Evolutionary conservation across 2,329 filamentous ascomycete species (phyloP), one percentile per base, ranked within the genome.

Genomic region (Fusarium pseudoanthophilum): DNA sequence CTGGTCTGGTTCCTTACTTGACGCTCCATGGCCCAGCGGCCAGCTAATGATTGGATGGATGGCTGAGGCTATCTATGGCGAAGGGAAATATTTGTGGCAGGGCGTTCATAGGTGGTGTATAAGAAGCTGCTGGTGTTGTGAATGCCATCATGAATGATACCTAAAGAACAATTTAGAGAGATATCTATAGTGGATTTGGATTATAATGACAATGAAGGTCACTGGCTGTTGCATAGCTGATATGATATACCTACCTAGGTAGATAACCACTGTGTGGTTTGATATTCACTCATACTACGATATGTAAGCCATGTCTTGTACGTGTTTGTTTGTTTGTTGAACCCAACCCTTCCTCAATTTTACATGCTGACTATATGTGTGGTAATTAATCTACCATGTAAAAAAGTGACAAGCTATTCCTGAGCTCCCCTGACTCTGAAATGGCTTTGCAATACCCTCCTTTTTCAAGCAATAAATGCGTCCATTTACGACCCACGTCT

Each of bases 91-190:
- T 62, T 60, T 67, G 61, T 62, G 73, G 72, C 65, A 64, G 64
- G 72, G 72, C 72, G 72, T 75, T 74, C 64, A 69, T 63, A 67
- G 64, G 65, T 61, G 72, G 72, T 67, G 62, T 42, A 52, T 51
- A 51, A 46, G 53, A 51, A 46, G 62, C 43, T 62, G 60, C 56
- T 46, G 58, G 60, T 72, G 62, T 36, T 72, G 55, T 65, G 43
- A 65, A 66, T 72, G 39, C 58, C 63, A 73, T 72, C 39, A 58
- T 53, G 64, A 75, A 63, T 67, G 72, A 73, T 75, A 75, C 61
- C 64, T 74, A 30, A 62, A 60, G 60, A 46, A 62, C 66, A 57
- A 63, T 56, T 48, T 59, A 69, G 67, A 73, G 60, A 56, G 67
- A 67, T 37, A 72, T 26, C 32, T 52, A 36, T 60, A 61, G 51